Conservation (phyloP, 1,284 basidiomycete genomes). For the Trichosporon coremiiforme region DNA sequence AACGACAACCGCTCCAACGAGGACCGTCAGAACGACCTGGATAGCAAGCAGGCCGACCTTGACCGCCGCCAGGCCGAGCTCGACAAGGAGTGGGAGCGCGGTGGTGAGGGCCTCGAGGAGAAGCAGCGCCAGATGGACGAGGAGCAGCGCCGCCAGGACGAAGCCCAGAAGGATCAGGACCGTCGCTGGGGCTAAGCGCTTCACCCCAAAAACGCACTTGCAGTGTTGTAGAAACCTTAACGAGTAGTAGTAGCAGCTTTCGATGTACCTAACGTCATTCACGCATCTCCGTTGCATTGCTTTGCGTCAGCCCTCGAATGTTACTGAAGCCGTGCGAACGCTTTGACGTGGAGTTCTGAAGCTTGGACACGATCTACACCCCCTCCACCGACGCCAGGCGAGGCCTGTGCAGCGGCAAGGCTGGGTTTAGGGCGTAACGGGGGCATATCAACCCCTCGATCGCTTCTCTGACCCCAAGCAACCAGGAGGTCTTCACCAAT, state of each 20-base stretch:
- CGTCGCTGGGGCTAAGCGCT: conserved; percentile 10
- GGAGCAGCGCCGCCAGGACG: conserved; percentile 14
- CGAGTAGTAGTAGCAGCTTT: background rate
- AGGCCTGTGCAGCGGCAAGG: background rate
- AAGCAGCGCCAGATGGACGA: conserved; percentile 19
- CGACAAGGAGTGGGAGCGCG: conserved; percentile 18
- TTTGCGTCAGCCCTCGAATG: background rate
- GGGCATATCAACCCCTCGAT: background rate
- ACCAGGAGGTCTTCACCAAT: no score
- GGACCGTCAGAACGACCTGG: conserved; percentile 13
- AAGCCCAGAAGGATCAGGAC: conserved; percentile 16
- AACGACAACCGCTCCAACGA: conserved; percentile 17
- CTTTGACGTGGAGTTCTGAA: background rate
- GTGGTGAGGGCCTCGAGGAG: conserved; percentile 16
- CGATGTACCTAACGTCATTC: background rate
- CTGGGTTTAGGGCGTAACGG: background rate
- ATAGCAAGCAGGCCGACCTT: conserved; percentile 10
- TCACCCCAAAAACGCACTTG: background rate
- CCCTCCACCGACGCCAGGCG: background rate
- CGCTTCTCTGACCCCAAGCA: no score
- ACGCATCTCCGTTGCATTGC: background rate
- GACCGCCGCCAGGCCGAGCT: conserved; percentile 16
- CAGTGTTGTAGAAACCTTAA: background rate
- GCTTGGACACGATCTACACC: background rate
- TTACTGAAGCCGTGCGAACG: background rate